Evolutionary conservation across 345 rosid genomes (phyloP).

Genomic region (Camelina hispida): DNA sequence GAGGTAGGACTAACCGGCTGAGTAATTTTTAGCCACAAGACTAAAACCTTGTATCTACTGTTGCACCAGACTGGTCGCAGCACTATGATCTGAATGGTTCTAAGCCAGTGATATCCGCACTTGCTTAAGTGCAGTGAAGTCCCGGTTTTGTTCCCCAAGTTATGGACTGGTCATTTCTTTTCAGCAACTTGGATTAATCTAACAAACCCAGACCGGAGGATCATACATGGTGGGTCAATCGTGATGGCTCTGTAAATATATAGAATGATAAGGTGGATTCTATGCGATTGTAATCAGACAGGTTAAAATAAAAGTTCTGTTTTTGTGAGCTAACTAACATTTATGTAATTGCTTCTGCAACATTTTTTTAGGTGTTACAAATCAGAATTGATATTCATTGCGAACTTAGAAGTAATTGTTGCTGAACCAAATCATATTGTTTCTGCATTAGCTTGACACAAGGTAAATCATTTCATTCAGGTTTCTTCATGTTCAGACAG

Average conservation of each 20-base stretch:
- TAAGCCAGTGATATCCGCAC: background rate
- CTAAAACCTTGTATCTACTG: slow-evolving; percentile 7
- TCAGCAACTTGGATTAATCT: background rate
- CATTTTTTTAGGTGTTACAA: background rate
- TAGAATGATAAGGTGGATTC: background rate
- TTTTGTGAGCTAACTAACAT: slow-evolving; percentile 1
- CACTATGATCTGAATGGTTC: background rate
- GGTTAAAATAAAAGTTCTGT: background rate
- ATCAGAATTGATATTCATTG: background rate
- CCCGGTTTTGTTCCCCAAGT: background rate
- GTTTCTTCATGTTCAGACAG: slow-evolving; percentile 86
- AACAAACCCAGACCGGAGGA: background rate
- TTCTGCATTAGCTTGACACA: slow-evolving; percentile 6
- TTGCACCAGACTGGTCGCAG: background rate
- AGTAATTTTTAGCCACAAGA: slow-evolving; percentile 3
- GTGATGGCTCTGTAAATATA: background rate
- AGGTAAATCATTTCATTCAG: slow-evolving; percentile 46
- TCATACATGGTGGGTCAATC: background rate
- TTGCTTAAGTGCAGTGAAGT: background rate
- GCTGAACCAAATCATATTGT: slow-evolving; percentile 9
- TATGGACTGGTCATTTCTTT: slow-evolving; percentile 4
- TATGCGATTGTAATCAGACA: background rate
- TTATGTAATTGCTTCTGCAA: background rate
- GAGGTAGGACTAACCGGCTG: background rate
- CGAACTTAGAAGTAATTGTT: background rate